Conservation (phyloP, 1,284 basidiomycete genomes). For the Xerocomus amazonicus region DNA sequence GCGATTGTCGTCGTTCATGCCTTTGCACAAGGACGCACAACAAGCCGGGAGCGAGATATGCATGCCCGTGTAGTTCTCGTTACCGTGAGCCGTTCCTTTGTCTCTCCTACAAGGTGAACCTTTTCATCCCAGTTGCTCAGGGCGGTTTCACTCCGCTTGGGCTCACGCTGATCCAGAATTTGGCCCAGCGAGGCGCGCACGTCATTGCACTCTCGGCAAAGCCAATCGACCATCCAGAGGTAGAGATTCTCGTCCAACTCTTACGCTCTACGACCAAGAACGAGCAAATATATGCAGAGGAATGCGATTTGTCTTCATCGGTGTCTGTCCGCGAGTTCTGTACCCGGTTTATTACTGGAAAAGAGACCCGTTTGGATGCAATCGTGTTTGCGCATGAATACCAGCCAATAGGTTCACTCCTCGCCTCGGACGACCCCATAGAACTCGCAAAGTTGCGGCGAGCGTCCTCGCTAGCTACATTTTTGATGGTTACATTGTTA, state of each 20-base stretch:
- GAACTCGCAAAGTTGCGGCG: constrained; percentile 39
- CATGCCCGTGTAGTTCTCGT: constrained; percentile 67
- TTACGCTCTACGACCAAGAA: constrained; percentile 67
- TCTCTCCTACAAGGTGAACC: background rate
- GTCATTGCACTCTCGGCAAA: constrained; percentile 65
- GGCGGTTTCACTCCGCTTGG: constrained; percentile 73
- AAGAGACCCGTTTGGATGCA: constrained; percentile 66
- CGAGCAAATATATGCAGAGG: constrained; percentile 69
- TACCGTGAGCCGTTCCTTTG: constrained; percentile 46
- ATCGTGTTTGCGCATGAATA: constrained; percentile 75
- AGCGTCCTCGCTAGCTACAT: constrained; percentile 59
- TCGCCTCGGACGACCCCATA: constrained; percentile 26
- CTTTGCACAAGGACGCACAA: constrained; percentile 64
- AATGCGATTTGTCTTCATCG: constrained; percentile 64
- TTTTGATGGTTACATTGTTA: constrained; percentile 73
- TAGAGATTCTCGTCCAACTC: constrained; percentile 58
- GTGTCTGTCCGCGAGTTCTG: constrained; percentile 64
- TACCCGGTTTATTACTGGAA: constrained; percentile 56
- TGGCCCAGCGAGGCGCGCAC: constrained; percentile 71
- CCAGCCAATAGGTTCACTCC: constrained; percentile 52
- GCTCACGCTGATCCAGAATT: constrained; percentile 56
- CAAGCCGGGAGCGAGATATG: constrained; percentile 66
- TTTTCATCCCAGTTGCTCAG: constrained; percentile 34
- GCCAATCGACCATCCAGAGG: constrained; percentile 51
- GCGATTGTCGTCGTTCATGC: constrained; percentile 47